Conservation (phyloP, 2,329 filamentous ascomycete genomes). For the Apiospora marii region DNA sequence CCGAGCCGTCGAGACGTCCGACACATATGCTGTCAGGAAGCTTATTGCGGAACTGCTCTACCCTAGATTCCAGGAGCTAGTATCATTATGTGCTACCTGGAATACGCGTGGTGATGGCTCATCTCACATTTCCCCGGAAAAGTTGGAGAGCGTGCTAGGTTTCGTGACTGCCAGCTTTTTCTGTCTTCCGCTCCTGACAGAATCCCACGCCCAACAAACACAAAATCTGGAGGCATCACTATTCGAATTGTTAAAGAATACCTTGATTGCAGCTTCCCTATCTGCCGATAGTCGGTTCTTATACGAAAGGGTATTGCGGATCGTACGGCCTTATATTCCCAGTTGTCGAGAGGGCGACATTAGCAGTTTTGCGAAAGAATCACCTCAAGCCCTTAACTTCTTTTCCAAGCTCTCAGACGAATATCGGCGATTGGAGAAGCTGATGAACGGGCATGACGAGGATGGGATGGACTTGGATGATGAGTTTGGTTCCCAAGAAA, state of each 20-base stretch:
- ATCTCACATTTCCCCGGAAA: conserved; percentile 58
- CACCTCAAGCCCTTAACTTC: conserved; percentile 52
- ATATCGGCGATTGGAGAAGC: conserved; percentile 43
- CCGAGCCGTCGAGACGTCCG: conserved; percentile 44
- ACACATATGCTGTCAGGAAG: conserved; percentile 55
- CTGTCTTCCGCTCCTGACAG: conserved; percentile 56
- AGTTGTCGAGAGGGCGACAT: conserved; percentile 48
- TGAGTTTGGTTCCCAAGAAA: conserved; percentile 68
- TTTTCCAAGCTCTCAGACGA: conserved; percentile 49
- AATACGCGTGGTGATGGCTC: conserved; percentile 53
- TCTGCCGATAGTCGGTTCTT: conserved; percentile 56
- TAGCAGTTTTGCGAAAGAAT: conserved; percentile 47
- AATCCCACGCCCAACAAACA: conserved; percentile 56
- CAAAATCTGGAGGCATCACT: conserved; percentile 56
- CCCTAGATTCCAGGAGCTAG: conserved; percentile 60
- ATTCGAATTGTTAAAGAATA: conserved; percentile 50
- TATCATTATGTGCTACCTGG: conserved; percentile 57
- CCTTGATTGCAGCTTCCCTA: conserved; percentile 49
- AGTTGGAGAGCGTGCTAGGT: conserved; percentile 59
- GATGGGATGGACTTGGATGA: conserved; percentile 74
- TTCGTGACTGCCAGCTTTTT: conserved; percentile 55
- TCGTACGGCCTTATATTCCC: conserved; percentile 56
- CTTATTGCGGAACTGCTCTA: conserved; percentile 61
- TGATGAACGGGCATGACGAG: conserved; percentile 46
- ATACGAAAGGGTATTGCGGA: conserved; percentile 55